Evolutionary conservation across 2,329 filamentous ascomycete genomes (phyloP), one percentile per base, ranked within the genome.

Genomic region (Colletotrichum siamense): DNA sequence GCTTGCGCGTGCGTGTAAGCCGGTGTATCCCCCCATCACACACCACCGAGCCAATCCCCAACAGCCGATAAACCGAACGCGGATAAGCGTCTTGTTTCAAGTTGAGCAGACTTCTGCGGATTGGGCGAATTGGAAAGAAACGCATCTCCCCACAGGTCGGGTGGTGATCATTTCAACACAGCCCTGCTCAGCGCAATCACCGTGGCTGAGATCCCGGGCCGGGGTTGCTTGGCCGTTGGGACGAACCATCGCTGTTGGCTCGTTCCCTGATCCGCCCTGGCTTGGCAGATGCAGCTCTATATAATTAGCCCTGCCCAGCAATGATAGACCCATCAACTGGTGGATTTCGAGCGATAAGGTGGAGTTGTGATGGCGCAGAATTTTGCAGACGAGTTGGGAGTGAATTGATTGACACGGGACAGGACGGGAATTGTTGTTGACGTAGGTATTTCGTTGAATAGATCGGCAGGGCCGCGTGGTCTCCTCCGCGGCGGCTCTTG

Each of bases 101-200:
- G 28, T 52, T 52, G 34, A 70, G 32, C 55, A 70, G 15, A n/a
- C 28, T 1, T 18, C 34, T 28, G 68, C 57, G 13, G 24, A 63
- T 52, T 63, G 68, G 57, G 62, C 57, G 57, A 49, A 32, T 69
- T 26, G 26, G 24, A 9, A 30, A 39, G 34, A 70, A 63, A 61
- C 36, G 55, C n/a, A 13, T 55, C 57, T 74, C 57, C 52, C 69
- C 70, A 63, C 73, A 63, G 18, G 34, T 44, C 30, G 70, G 16
- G 22, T 66, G 74, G 24, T 52, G 70, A 76, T 73, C 74, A 32
- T n/a, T 39, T 36, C 49, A 73, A 49, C 74, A 76, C 57, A 69
- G 74, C 74, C 74, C 70, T 68, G 70, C 55, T 55, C 26, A 69
- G 73, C 73, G 73, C 73, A 76, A 74, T 76, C 74, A 69, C 70